These are phyloP conservation scores for Apiospora saccharicola DNA, from an alignment of 2,329 filamentous ascomycete genomes.

Conservation along the genomic window DNA sequence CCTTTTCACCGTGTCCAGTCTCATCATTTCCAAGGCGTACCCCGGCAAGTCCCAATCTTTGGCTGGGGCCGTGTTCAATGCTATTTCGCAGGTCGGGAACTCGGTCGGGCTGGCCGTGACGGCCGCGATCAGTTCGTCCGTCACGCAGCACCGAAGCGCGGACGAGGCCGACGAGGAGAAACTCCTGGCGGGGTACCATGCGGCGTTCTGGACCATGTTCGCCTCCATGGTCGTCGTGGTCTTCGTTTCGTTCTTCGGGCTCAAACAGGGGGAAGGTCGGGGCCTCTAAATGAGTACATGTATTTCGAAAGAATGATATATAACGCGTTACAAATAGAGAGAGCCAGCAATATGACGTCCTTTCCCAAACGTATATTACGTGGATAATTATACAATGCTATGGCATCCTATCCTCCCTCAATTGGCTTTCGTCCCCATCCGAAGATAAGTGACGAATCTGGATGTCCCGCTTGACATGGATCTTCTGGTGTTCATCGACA, in stretches of 20 bases:
- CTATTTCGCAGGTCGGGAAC: constrained; percentile 61
- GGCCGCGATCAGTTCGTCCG: background rate
- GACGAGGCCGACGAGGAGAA: background rate
- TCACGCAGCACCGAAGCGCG: background rate
- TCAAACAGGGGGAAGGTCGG: too few relatives aligned
- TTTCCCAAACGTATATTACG: too few relatives aligned
- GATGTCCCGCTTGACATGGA: background rate
- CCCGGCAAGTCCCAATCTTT: constrained; percentile 62
- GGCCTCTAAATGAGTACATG: too few relatives aligned
- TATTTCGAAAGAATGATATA: too few relatives aligned
- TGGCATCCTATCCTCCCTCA: too few relatives aligned
- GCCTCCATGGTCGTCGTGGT: too few relatives aligned
- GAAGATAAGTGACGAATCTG: background rate
- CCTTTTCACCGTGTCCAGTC: background rate
- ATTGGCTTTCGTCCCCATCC: too few relatives aligned
- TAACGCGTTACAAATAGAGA: too few relatives aligned
- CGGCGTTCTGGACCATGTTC: background rate
- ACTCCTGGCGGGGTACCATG: background rate
- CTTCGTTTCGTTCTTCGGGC: too few relatives aligned
- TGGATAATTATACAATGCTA: too few relatives aligned
- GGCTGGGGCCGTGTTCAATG: constrained; percentile 69
- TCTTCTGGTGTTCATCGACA: background rate
- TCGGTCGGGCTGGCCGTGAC: constrained; percentile 25
- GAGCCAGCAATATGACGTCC: too few relatives aligned
- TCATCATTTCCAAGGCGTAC: background rate